Evolutionary conservation across 805 yeast species (phyloP), one percentile per base, ranked within the genome.

Genomic region (Yarrowia deformans): DNA sequence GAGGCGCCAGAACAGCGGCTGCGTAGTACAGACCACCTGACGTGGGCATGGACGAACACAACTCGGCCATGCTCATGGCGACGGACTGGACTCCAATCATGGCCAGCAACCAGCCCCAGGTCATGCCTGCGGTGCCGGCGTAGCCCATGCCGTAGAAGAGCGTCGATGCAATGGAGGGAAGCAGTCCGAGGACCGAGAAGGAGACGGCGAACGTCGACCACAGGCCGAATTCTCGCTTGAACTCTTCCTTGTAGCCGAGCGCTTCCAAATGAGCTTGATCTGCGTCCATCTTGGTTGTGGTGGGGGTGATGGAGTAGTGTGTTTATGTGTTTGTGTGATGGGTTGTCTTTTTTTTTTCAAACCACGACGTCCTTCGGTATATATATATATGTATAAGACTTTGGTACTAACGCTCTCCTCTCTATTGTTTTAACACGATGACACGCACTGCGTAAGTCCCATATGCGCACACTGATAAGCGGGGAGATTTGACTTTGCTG

Each of bases 1-100:
- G 84, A 14, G 90, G 90, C 3, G 90, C 84, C 71, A 87, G 78
- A 73, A 86, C 77, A 6, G 87, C 84, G 0, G 87, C 88, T 18
- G 91, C 90, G 73, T 88, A 88, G 61, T 89, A 90, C 9, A 89
- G 82, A 56, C 91, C 91, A 35, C 90, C 85, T 12, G 88, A 81
- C 8, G 90, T 87, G 48, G 92, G 92, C 79, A 85, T 85, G 7
- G 90, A 87, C 34, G 86, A 82, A 13, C 89, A 84, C 40, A 88
- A 80, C 74, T 88, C 91, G 0, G 90, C 90, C 72, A 70, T 70
- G 34, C 71, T 70, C 64, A 70, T 79, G 13, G 89, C 89, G 56
- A 88, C 90, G 5, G 83, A 81, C 66, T 84, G 79, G 67, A 88
- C 82, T 48, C 88, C 86, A 42, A 82, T 70, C 79, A 86, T 81